Evolutionary conservation across 108 stramenopile genomes (phyloP).

Genomic region (Skeletonema tropicum): DNA sequence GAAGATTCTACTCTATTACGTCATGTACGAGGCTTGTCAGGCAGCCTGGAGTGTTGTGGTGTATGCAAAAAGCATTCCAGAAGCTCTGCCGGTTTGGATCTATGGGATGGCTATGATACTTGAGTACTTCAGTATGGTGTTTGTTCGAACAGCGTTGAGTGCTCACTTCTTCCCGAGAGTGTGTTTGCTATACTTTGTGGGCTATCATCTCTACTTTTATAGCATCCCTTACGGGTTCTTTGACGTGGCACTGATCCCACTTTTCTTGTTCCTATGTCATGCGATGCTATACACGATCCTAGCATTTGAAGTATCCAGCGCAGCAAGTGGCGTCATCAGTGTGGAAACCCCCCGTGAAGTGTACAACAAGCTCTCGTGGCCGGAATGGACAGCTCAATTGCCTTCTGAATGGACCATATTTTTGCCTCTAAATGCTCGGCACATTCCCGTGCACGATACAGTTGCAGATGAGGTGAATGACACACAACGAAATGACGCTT

Average conservation of each 20-base stretch:
- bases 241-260: constrained; percentile 56
- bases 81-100: constrained; percentile 59
- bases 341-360: constrained; percentile 67
- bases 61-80: constrained; percentile 66
- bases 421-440: constrained; percentile 56
- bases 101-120: constrained; percentile 69
- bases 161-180: constrained; percentile 67
- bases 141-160: constrained; percentile 47
- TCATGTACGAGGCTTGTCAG: constrained; percentile 76
- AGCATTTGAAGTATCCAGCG: constrained; percentile 61
- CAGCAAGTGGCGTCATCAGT: constrained; percentile 54
- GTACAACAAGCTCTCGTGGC: constrained; percentile 69
- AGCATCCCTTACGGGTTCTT: constrained; percentile 68
- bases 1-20: constrained; percentile 66
- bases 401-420: constrained; percentile 74
- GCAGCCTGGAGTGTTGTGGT: constrained; percentile 67
- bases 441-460: constrained; percentile 46
- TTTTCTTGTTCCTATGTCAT: constrained; percentile 51
- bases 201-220: constrained; percentile 74
- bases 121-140: constrained; percentile 73
- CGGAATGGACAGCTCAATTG: constrained; percentile 53
- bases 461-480: constrained; percentile 13
- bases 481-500: neutral
- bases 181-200: constrained; percentile 56
- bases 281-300: constrained; percentile 64